A percentile compares a stretch with the other conserved stretches of the same genome.
These are phyloP conservation scores for Leishmania braziliensis DNA, from an alignment of 208 protist genomes.

Conservation along the genomic window DNA sequence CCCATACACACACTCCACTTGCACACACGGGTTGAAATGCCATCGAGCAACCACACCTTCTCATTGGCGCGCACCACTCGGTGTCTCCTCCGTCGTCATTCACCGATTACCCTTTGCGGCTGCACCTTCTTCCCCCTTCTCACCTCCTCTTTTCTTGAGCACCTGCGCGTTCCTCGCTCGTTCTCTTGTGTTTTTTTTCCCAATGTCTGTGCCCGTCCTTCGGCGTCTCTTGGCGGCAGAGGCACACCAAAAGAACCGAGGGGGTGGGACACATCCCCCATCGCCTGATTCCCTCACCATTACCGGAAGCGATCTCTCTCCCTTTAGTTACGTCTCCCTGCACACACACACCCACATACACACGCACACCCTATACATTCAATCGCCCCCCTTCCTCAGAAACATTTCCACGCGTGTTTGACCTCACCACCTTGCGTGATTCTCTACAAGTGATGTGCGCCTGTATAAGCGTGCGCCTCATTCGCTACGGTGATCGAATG, in stretches of 20 bases:
- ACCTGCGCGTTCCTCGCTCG: not conserved
- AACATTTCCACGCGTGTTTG: not conserved
- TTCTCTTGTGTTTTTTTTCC: not conserved
- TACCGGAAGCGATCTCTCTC: not conserved
- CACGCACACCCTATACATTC: not conserved
- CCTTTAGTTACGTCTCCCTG: not conserved
- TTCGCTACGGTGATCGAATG: conserved; percentile 31
- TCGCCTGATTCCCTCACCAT: no score
- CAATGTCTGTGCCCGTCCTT: not conserved
- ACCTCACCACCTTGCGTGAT: not conserved
- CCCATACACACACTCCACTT: not conserved
- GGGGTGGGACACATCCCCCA: not conserved
- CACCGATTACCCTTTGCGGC: not conserved
- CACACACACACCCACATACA: not conserved
- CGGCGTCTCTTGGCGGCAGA: not conserved
- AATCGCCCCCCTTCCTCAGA: not conserved
- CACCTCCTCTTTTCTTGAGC: not conserved
- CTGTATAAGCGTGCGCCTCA: conserved; percentile 31
- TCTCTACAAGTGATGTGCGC: conserved; percentile 2
- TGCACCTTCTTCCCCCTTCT: not conserved
- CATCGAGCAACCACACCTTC: not conserved
- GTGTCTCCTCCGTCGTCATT: not conserved
- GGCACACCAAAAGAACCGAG: not conserved
- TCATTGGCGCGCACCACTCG: not conserved
- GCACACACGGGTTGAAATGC: not conserved